These are phyloP conservation scores for Pistacia vera DNA, from an alignment of 345 rosid genomes.

Conservation along the genomic window DNA sequence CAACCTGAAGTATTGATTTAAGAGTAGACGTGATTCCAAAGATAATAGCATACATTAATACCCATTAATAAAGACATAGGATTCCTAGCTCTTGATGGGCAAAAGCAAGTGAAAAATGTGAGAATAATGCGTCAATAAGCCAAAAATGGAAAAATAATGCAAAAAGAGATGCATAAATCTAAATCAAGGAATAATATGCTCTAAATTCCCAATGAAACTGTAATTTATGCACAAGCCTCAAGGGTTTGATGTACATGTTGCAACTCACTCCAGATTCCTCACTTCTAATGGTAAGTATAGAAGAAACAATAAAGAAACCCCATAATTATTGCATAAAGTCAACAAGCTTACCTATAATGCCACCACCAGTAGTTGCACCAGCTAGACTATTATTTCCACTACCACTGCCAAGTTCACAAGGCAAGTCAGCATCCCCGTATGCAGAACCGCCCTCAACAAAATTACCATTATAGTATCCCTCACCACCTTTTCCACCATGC, in stretches of 20 bases:
- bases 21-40: neutral
- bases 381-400: constrained; percentile 75
- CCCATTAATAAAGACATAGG: neutral
- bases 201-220: neutral
- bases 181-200: neutral
- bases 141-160: neutral
- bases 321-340: constrained; percentile 9
- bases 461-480: constrained; percentile 73
- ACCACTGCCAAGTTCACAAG: constrained; percentile 98
- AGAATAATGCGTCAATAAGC: neutral
- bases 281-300: neutral
- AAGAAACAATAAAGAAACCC: neutral
- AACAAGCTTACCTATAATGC: constrained; percentile 68
- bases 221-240: neutral
- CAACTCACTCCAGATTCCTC: neutral
- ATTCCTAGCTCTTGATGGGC: neutral
- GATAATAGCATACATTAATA: neutral
- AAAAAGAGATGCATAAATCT: neutral
- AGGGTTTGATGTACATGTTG: neutral
- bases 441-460: constrained; percentile 67
- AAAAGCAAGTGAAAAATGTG: neutral
- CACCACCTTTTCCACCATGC: constrained; percentile 94
- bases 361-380: constrained; percentile 86
- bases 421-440: constrained; percentile 83
- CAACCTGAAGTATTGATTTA: neutral